These are phyloP conservation scores for Lactifluus pinguis DNA, from an alignment of 768 basidiomycete genomes.

Conservation along the genomic window DNA sequence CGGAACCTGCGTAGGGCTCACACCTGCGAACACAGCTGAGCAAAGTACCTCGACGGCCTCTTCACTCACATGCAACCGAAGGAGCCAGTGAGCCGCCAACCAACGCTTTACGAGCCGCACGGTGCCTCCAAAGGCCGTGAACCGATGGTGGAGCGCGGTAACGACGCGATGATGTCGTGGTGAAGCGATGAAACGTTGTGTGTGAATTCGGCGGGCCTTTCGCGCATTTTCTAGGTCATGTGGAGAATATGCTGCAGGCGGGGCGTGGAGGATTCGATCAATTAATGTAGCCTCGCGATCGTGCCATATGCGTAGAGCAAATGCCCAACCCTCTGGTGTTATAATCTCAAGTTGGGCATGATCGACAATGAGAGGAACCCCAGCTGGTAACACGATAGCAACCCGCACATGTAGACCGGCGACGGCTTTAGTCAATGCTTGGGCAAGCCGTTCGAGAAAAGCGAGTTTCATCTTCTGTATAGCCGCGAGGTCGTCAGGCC, in stretches of 20 bases:
- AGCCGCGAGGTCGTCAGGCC: conserved; percentile 91
- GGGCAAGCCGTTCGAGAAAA: conserved; percentile 76
- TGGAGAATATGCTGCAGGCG: conserved; percentile 27
- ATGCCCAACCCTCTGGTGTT: conserved; percentile 79
- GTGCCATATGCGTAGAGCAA: conserved; percentile 76
- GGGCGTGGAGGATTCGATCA: conserved; percentile 51
- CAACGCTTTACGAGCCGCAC: conserved; percentile 88
- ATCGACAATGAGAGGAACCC: conserved; percentile 54
- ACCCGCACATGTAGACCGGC: conserved; percentile 48
- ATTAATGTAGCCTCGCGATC: conserved; percentile 77
- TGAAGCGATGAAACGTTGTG: conserved; percentile 64
- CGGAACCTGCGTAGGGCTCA: conserved; percentile 43
- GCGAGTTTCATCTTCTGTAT: conserved; percentile 94
- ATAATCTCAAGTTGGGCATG: conserved; percentile 66
- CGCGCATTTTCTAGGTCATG: conserved; percentile 48
- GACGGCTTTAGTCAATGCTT: conserved; percentile 45
- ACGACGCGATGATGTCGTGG: conserved; percentile 84
- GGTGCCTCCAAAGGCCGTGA: conserved; percentile 72
- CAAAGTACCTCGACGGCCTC: conserved; percentile 84
- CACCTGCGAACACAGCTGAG: conserved; percentile 63
- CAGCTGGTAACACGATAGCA: conserved; percentile 43
- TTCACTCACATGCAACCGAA: conserved; percentile 59
- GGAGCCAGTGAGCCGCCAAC: conserved; percentile 85
- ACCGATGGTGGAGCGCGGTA: conserved; percentile 68
- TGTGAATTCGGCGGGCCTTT: conserved; percentile 50